Evolutionary conservation across 225 moss, liverwort and hornwort genomes (phyloP).

Genomic region (Polytrichum formosum): DNA sequence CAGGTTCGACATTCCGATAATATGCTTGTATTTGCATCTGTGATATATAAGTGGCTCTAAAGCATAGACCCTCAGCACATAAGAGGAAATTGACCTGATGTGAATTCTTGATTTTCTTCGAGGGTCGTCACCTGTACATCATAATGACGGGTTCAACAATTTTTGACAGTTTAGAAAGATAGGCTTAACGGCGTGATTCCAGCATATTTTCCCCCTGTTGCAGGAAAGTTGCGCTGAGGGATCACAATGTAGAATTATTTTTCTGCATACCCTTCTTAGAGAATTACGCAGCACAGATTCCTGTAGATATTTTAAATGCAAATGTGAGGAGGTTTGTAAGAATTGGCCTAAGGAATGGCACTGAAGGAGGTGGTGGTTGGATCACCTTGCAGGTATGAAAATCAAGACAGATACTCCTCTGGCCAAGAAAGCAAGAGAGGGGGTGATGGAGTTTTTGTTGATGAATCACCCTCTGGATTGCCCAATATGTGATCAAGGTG

Average conservation of each 20-base stretch:
- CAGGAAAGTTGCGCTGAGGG: too few relatives aligned
- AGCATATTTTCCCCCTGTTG: not conserved
- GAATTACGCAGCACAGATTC: too few relatives aligned
- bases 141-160: too few relatives aligned
- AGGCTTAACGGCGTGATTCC: not conserved
- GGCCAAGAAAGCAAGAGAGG: constrained; percentile 95
- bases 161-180: too few relatives aligned
- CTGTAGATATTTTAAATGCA: not conserved
- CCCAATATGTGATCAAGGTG: constrained; percentile 98
- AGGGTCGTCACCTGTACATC: too few relatives aligned
- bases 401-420: constrained; percentile 86
- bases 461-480: constrained; percentile 98
- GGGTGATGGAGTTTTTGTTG: constrained; percentile 98
- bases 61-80: too few relatives aligned
- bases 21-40: too few relatives aligned
- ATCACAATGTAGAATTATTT: too few relatives aligned
- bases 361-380: constrained; percentile 3
- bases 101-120: too few relatives aligned
- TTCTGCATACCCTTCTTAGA: too few relatives aligned
- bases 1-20: constrained; percentile 38
- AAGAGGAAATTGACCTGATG: too few relatives aligned
- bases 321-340: not conserved
- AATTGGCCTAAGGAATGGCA: not conserved
- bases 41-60: too few relatives aligned
- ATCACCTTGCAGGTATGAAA: constrained; percentile 74